Evolutionary conservation across 495 filamentous ascomycete species (phyloP).

Genomic region (Neurospora sp.): DNA sequence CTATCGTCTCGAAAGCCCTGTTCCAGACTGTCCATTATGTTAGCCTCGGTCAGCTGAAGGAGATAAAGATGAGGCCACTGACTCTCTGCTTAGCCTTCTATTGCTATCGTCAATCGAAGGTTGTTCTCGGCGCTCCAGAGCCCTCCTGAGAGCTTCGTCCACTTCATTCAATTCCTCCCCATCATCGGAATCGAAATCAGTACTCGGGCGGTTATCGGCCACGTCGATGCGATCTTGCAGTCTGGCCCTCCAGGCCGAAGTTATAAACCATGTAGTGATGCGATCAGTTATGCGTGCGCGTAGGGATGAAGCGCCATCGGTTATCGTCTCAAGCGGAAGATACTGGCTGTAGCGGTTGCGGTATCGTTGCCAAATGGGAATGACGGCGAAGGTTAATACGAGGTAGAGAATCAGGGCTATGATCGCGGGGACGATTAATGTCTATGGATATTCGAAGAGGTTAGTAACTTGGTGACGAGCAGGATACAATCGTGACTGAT

Average conservation of each 20-base stretch:
- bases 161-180: conserved; percentile 56
- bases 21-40: conserved; percentile 21
- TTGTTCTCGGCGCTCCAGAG: conserved; percentile 38
- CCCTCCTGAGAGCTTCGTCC: conserved; percentile 57
- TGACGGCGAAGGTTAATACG: conserved; percentile 53
- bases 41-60: conserved; percentile 2
- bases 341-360: conserved; percentile 64
- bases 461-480: neutral
- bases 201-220: conserved; percentile 32
- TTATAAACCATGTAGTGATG: conserved; percentile 44
- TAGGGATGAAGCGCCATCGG: conserved; percentile 48
- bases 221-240: conserved; percentile 22
- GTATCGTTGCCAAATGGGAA: conserved; percentile 69
- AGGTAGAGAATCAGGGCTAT: conserved; percentile 71
- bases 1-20: conserved; percentile 30
- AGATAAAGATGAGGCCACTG: conserved; percentile 11
- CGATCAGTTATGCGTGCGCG: conserved; percentile 49
- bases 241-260: conserved; percentile 43
- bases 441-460: conserved; percentile 36
- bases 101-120: conserved; percentile 35
- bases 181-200: conserved; percentile 40
- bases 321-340: conserved; percentile 55
- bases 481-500: neutral
- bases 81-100: conserved; percentile 66
- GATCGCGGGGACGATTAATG: conserved; percentile 63